Evolutionary conservation across 345 rosid genomes (phyloP).

Genomic region (Eucalyptus erythrocorys): DNA sequence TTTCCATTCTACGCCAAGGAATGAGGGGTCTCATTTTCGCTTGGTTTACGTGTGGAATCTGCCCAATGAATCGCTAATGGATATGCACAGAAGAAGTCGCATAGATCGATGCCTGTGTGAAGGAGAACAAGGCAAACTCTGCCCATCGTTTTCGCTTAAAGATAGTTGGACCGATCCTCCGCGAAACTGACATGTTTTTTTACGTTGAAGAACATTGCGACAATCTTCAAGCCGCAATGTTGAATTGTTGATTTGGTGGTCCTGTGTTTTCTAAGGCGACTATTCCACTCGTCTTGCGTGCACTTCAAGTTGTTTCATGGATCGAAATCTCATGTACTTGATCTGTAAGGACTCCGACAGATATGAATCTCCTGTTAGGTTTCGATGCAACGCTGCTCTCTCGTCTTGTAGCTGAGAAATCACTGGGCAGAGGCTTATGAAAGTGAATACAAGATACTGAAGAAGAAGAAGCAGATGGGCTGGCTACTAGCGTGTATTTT

Average conservation of each 20-base stretch:
- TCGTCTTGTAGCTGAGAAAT: neutral
- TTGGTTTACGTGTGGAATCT: neutral
- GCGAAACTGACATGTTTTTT: neutral
- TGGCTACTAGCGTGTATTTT: neutral
- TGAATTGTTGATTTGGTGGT: neutral
- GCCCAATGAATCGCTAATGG: neutral
- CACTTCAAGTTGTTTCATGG: neutral
- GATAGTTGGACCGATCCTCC: neutral
- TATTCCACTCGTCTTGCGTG: neutral
- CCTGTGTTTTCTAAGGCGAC: neutral
- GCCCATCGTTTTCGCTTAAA: neutral
- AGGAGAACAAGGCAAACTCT: neutral
- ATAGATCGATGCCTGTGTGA: neutral
- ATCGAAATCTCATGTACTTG: neutral
- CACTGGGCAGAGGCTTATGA: neutral
- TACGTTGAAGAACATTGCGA: neutral
- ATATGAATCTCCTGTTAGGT: neutral
- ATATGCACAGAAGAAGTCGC: neutral
- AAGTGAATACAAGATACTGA: neutral
- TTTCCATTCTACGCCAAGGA: neutral
- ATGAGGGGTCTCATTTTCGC: neutral
- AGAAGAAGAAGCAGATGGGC: neutral
- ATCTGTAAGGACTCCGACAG: neutral
- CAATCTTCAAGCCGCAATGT: neutral
- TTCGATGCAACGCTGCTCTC: neutral